Evolutionary conservation across 495 filamentous ascomycete species (phyloP), one percentile per base, ranked within the genome.

Genomic region (Lentithecium fluviatile): DNA sequence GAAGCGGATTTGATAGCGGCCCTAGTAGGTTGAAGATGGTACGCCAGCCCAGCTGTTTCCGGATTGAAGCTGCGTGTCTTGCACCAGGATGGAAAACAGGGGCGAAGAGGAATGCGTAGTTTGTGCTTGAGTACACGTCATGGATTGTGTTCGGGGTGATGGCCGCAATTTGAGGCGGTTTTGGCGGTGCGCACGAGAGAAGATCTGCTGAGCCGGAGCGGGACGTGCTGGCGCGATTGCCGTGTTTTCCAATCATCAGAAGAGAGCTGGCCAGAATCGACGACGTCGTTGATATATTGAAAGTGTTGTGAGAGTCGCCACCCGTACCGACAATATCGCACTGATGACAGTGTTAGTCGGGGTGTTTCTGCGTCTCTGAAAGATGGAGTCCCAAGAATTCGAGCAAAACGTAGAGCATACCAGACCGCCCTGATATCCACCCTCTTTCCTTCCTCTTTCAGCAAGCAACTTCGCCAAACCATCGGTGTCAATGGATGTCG

Each of bases 321-420:
- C 95, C 95, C 13, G 95, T 99, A 68, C 95, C 95, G 45, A 97
- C 95, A 68, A 99, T 96, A 73, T 99, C 95, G 74, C 91, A 93
- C 87, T 92, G 61, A 49, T 32, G 7, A 36, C 6, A 6, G 24
- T 17, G 63, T 55, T 45, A 64, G 48, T 13, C 3, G 3, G 13
- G 15, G 15, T 6, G 36, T 38, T 15, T 38, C 15, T 38, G 7
- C 36, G 15, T 38, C 36, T 38, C 7, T 15, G 36, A 38, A 43
- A 45, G 13, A 6, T 8, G 37, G 50, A 19, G 15, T 4, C 17
- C 19, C 10, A 5, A 17, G 25, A 12, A 60, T 19, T 12, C 52
- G 20, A 40, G 38, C 2, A 20, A 37, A 10, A 23, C 25, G 26
- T 12, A 20, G 8, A 29, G 62, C 65, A 45, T 76, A 72, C 68